Conservation (phyloP, 306 rosid genomes). For the Vigna radiata region DNA sequence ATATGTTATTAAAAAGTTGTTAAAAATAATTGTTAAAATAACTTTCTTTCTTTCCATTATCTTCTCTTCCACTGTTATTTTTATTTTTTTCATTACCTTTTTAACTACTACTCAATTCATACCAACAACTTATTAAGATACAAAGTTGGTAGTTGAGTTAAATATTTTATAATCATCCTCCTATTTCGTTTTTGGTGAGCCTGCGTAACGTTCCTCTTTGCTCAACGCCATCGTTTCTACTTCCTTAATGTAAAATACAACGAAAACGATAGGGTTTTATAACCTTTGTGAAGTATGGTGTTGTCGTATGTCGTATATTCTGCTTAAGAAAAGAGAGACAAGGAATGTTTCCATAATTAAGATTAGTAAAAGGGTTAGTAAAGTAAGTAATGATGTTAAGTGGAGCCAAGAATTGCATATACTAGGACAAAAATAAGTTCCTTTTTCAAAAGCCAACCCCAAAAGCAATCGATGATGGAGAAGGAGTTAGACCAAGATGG, state of each 20-base stretch:
- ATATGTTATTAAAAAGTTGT: too few relatives aligned
- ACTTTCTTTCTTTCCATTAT: too few relatives aligned
- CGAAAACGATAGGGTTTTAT: slow-evolving; percentile 23
- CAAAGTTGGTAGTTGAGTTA: background rate
- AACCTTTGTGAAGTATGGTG: slow-evolving; percentile 20
- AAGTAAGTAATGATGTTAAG: slow-evolving; percentile 32
- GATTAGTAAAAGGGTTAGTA: slow-evolving; percentile 29
- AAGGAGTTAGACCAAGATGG: slow-evolving; percentile 41
- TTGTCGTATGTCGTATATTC: slow-evolving; percentile 6
- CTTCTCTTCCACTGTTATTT: background rate
- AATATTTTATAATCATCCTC: background rate
- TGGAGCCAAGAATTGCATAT: slow-evolving; percentile 42
- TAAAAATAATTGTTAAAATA: too few relatives aligned
- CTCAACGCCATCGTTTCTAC: slow-evolving; percentile 17
- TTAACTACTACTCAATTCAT: slow-evolving; percentile 14
- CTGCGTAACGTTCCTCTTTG: slow-evolving; percentile 1
- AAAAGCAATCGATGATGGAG: slow-evolving; percentile 53
- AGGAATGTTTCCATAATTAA: slow-evolving; percentile 24
- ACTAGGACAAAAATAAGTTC: slow-evolving; percentile 48
- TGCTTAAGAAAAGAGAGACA: slow-evolving; percentile 27
- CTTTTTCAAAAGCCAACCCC: slow-evolving; percentile 38
- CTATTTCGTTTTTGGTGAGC: background rate
- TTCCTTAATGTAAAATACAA: slow-evolving; percentile 39
- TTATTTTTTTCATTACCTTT: background rate
- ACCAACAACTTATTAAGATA: background rate